These are phyloP conservation scores for Metschnikowia chrysomelidarum DNA, from an alignment of 805 yeast species.

Conservation along the genomic window DNA sequence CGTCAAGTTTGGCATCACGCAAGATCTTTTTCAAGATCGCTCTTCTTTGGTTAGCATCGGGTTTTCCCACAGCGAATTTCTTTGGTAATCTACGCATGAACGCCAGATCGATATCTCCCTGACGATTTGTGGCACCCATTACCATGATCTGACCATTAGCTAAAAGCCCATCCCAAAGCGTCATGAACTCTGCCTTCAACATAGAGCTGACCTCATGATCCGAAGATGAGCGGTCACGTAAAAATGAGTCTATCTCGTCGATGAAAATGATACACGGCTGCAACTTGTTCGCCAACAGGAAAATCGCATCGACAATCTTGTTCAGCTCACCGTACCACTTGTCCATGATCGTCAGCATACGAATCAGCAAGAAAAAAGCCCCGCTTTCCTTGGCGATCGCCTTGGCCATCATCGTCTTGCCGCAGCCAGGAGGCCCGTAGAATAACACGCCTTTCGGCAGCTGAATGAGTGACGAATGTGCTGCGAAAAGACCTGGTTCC, in stretches of 20 bases:
- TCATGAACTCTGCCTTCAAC: slow-evolving; percentile 96
- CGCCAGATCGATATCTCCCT: slow-evolving; percentile 88
- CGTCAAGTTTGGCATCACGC: slow-evolving; percentile 60
- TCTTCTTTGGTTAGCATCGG: slow-evolving; percentile 62
- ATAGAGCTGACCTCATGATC: slow-evolving; percentile 97
- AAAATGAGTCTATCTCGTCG: slow-evolving; percentile 93
- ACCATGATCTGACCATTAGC: slow-evolving; percentile 80
- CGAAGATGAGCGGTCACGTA: slow-evolving; percentile 75
- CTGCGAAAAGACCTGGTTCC: slow-evolving; percentile 69
- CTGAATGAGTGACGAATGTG: slow-evolving; percentile 65
- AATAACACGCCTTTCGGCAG: slow-evolving; percentile 94
- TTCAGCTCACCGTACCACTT: slow-evolving; percentile 98
- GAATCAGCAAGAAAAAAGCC: slow-evolving; percentile 84
- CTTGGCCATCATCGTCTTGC: slow-evolving; percentile 95
- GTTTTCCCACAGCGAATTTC: slow-evolving; percentile 74
- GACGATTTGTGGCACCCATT: slow-evolving; percentile 93
- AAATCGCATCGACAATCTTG: slow-evolving; percentile 89
- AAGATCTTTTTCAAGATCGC: slow-evolving; percentile 71
- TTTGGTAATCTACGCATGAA: slow-evolving; percentile 92
- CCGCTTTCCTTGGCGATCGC: slow-evolving; percentile 91
- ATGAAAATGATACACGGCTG: slow-evolving; percentile 94
- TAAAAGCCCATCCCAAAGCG: slow-evolving; percentile 90
- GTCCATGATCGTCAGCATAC: slow-evolving; percentile 94
- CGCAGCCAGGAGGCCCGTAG: slow-evolving; percentile 97
- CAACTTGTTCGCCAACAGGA: slow-evolving; percentile 82